Evolutionary conservation across 108 stramenopile species (phyloP), one percentile per base, ranked within the genome.

Genomic region (Skeletonema costatum): DNA sequence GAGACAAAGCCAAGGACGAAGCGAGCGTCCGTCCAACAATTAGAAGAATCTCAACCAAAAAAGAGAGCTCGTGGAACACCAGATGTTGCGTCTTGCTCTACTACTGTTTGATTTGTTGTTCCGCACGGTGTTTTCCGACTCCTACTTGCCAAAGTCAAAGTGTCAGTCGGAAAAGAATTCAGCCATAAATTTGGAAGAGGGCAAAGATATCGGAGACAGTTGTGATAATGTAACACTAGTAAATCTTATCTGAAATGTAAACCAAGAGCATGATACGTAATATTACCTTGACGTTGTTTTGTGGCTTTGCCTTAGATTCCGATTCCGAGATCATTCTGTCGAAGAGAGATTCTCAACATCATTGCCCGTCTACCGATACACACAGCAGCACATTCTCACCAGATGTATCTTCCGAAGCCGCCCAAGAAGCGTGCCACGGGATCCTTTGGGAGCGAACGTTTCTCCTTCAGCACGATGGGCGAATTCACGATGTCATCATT

Each of bases 331-430:
- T 25, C 25, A 25, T 25, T 25, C 25, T 25, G 25, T 25, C 25
- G 25, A 25, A 25, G 25, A 25, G 25, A 25, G 25, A 0, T 0
- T 25, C 25, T 25, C 0, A 33, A 13, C 62, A 63, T 63, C 62
- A 32, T 32, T 63, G 12, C 35, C 35, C 35, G 35, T 36, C 5
- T 36, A 36, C 35, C 35, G 35, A 36, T 5, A 6, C 4, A 36
- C 35, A 36, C 41, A 42, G 13, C 41, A 42, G 11, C 0, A 42
- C 13, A 2, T n/a, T 35, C 14, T 64, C 35, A 64, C 36, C 21
- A 39, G 25, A 68, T 68, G 61, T 64, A 73, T 14, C 72, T 63
- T n/a, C 72, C 72, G 25, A 73, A 73, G 4, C 72, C 72, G 11
- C 19, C 32, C 8, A 73, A 61, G 60, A 73, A 73, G 39, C 63